These are phyloP conservation scores for Dactylellina drechsleri DNA, from an alignment of 2,329 filamentous ascomycete genomes.

Conservation along the genomic window DNA sequence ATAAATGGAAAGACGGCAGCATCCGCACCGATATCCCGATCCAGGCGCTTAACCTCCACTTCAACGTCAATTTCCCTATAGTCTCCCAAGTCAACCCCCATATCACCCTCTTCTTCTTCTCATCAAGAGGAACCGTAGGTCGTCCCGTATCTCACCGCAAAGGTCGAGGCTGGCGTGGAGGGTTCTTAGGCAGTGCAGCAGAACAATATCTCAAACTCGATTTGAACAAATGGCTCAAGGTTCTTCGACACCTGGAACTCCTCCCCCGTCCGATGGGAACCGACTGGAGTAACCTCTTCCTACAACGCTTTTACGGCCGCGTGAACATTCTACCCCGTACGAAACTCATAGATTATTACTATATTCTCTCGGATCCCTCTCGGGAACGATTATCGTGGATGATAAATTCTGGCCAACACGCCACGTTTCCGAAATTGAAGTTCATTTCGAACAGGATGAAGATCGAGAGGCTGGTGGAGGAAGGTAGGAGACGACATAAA, in stretches of 20 bases:
- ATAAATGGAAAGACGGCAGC: slow-evolving; percentile 99
- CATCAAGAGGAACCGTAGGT: slow-evolving; percentile 87
- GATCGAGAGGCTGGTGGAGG: slow-evolving; percentile 77
- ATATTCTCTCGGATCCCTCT: slow-evolving; percentile 86
- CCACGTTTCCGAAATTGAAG: slow-evolving; percentile 87
- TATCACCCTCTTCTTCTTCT: slow-evolving; percentile 99
- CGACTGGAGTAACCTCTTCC: slow-evolving; percentile 96
- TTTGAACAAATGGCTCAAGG: slow-evolving; percentile 96
- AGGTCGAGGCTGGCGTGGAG: slow-evolving; percentile 93
- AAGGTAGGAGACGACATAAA: slow-evolving; percentile 68
- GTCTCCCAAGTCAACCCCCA: slow-evolving; percentile 92
- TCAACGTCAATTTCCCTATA: slow-evolving; percentile 98
- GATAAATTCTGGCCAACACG: slow-evolving; percentile 89
- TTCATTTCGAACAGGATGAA: slow-evolving; percentile 89
- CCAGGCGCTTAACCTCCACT: slow-evolving; percentile 91
- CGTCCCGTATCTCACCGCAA: slow-evolving; percentile 92
- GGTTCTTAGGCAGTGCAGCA: slow-evolving; percentile 88
- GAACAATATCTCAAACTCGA: slow-evolving; percentile 98
- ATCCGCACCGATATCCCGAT: slow-evolving; percentile 94
- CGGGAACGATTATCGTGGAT: slow-evolving; percentile 80
- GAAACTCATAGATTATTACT: slow-evolving; percentile 79
- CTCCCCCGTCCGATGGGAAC: slow-evolving; percentile 89
- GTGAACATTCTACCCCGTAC: slow-evolving; percentile 96
- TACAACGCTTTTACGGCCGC: slow-evolving; percentile 92
- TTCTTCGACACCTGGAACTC: slow-evolving; percentile 89